These are phyloP conservation scores for Citrullus colocynthis DNA, from an alignment of 306 rosid species.

Conservation along the genomic window DNA sequence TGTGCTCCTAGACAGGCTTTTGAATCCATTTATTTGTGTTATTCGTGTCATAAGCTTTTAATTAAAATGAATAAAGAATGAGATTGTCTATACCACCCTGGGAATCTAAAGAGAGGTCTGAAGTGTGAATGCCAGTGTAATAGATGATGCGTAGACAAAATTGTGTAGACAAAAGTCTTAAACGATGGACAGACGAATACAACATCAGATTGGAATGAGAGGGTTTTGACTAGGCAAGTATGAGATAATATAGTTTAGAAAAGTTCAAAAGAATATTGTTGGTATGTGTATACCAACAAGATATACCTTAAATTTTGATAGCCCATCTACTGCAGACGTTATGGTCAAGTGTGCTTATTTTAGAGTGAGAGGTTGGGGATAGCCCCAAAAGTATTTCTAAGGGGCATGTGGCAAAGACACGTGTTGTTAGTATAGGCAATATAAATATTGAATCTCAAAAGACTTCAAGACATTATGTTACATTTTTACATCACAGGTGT, in stretches of 20 bases:
- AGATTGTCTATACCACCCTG: background rate
- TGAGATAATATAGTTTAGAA: background rate
- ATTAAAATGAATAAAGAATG: background rate
- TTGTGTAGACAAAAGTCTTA: background rate
- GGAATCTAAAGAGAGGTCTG: background rate
- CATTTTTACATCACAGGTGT: background rate
- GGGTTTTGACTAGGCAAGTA: background rate
- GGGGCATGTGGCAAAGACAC: background rate
- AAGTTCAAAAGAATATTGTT: background rate
- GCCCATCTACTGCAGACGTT: background rate
- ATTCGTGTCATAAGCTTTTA: background rate
- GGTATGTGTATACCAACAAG: background rate
- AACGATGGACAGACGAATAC: background rate
- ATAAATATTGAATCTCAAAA: background rate
- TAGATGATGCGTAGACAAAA: background rate
- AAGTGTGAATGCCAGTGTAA: background rate
- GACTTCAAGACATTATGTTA: background rate
- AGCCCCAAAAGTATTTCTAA: background rate
- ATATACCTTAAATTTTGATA: background rate
- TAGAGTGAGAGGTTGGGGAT: background rate
- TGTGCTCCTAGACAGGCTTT: background rate
- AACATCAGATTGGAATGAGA: background rate
- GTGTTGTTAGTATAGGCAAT: background rate
- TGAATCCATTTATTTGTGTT: background rate
- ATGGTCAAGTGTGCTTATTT: background rate